Evolutionary conservation across 139 green algal species (phyloP).

Genomic region (Chlorella sp.): DNA sequence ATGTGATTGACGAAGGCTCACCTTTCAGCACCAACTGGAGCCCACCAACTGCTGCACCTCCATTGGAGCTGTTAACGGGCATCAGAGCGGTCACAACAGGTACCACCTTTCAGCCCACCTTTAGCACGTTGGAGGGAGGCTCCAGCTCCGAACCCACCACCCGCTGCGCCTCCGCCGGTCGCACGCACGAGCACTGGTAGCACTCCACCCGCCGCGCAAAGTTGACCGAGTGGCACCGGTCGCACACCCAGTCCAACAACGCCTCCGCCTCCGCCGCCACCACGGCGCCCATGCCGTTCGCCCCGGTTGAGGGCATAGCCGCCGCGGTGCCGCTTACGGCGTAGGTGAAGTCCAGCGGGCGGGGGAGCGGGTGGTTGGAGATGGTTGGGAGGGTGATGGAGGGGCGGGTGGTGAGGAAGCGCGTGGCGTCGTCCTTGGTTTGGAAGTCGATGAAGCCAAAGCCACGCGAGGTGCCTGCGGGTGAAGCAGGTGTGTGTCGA

Average conservation of each 20-base stretch:
- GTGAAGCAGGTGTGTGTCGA: too few relatives aligned
- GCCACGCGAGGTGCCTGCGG: neutral
- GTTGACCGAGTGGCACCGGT: constrained; percentile 59
- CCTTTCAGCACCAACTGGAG: too few relatives aligned
- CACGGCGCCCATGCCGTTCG: neutral
- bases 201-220: constrained; percentile 71
- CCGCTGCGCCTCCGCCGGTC: constrained; percentile 29
- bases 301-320: constrained; percentile 7
- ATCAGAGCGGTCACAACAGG: too few relatives aligned
- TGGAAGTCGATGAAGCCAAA: constrained; percentile 47
- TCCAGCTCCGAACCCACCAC: too few relatives aligned
- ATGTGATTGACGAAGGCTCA: too few relatives aligned
- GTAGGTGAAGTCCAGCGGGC: constrained; percentile 45
- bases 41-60: too few relatives aligned
- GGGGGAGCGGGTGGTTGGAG: neutral
- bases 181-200: constrained; percentile 56
- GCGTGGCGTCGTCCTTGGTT: constrained; percentile 26
- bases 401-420: constrained; percentile 42
- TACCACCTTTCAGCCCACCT: too few relatives aligned
- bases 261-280: neutral
- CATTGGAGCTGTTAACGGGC: too few relatives aligned
- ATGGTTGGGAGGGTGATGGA: neutral
- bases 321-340: constrained; percentile 1
- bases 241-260: constrained; percentile 60
- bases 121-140: too few relatives aligned